Evolutionary conservation across 371 early-diverging fungal genomes (phyloP).

Genomic region (Apophysomyces trapeziformis): DNA sequence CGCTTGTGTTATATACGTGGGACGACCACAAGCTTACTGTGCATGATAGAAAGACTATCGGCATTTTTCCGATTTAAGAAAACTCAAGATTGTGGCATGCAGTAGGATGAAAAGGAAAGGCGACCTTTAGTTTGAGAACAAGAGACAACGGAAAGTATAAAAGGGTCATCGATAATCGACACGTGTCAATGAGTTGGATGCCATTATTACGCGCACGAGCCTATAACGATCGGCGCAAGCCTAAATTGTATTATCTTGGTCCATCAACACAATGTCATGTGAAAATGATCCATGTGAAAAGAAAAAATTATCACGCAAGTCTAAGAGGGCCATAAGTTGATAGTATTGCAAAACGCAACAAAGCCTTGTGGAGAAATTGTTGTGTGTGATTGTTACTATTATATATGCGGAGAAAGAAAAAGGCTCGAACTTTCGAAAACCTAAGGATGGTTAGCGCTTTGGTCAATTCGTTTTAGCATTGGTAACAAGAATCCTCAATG

Average conservation of each 20-base stretch:
- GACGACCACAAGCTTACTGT: neutral
- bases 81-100: neutral
- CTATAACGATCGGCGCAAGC: conserved; percentile 6
- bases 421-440: too few species aligned
- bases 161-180: neutral
- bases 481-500: too few species aligned
- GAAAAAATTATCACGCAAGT: neutral
- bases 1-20: neutral
- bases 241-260: neutral
- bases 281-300: conserved; percentile 9
- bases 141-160: neutral
- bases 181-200: neutral
- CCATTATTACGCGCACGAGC: conserved; percentile 1
- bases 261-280: neutral
- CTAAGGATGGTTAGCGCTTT: too few species aligned
- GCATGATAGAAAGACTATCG: neutral
- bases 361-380: too few species aligned
- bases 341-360: too few species aligned
- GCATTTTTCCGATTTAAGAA: conserved; percentile 10
- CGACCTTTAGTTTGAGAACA: too few species aligned
- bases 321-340: too few species aligned
- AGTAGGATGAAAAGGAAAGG: neutral
- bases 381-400: too few species aligned
- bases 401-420: too few species aligned
- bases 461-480: too few species aligned